Percentiles rank a stretch among this genome's conserved stretches.
Conservation (phyloP, 2,329 filamentous ascomycete species). For the Verticillium tricorpus region DNA sequence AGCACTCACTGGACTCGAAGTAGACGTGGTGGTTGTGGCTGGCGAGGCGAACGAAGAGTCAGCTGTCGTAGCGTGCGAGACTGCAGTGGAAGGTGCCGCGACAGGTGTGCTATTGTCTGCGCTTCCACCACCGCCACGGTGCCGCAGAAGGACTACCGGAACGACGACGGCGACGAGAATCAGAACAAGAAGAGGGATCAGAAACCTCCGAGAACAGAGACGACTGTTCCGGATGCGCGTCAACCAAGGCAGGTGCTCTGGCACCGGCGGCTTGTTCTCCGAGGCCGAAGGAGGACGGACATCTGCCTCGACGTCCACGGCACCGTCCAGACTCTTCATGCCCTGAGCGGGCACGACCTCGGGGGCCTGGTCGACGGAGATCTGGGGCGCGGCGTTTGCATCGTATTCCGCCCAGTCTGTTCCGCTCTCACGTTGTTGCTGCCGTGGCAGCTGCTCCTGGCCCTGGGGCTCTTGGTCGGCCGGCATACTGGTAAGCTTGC, state of each 20-base stretch:
- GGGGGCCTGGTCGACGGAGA: constrained; percentile 5
- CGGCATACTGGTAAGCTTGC: too few relatives aligned
- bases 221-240: background rate
- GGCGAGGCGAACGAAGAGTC: background rate
- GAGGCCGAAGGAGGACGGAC: background rate
- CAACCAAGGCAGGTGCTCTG: background rate
- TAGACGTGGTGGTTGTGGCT: background rate
- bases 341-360: constrained; percentile 6
- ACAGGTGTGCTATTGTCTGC: background rate
- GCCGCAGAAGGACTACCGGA: constrained; percentile 24
- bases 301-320: background rate
- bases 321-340: background rate
- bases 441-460: too few relatives aligned
- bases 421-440: background rate
- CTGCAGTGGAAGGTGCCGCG: background rate
- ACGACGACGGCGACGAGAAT: constrained; percentile 32
- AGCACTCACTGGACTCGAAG: constrained; percentile 2
- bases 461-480: too few relatives aligned
- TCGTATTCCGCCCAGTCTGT: constrained; percentile 5
- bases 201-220: background rate
- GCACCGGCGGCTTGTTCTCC: background rate
- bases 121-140: constrained; percentile 16
- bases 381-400: constrained; percentile 7
- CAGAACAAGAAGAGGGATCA: constrained; percentile 9
- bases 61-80: background rate